Percentiles rank a stretch among this genome's conserved stretches.
phyloP scores from a whole-genome alignment of 345 rosid species.

The Populus tremula region DNA sequence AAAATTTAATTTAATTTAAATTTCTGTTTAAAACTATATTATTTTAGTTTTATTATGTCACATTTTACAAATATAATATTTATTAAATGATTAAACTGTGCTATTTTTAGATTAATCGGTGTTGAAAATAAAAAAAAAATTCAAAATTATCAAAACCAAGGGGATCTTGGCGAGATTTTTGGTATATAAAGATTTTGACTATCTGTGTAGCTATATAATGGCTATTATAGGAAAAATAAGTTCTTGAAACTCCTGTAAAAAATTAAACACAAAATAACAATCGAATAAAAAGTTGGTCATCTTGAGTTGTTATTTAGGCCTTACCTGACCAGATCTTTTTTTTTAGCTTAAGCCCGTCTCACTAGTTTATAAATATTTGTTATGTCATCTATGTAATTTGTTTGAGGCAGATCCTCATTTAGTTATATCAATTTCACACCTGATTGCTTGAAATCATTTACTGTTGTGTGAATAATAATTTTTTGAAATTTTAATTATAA shows the following conservation, averaged over 20 bases:
- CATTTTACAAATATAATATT: too few relatives aligned
- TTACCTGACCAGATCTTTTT: fast-evolving
- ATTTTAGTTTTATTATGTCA: too few relatives aligned
- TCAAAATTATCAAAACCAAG: fast-evolving
- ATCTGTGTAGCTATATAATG: fast-evolving
- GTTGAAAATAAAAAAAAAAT: fast-evolving
- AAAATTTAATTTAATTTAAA: too few relatives aligned
- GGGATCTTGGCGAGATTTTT: fast-evolving
- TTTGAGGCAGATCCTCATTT: too few relatives aligned
- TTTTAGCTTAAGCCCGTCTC: fast-evolving
- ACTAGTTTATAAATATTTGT: too few relatives aligned
- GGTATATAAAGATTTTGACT: fast-evolving
- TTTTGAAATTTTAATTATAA: fast-evolving
- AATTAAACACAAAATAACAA: fast-evolving
- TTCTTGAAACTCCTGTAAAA: too few relatives aligned
- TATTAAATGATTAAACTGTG: too few relatives aligned
- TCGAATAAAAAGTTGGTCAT: too few relatives aligned
- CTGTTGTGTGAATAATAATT: fast-evolving
- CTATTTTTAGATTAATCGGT: too few relatives aligned
- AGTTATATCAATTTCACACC: too few relatives aligned
- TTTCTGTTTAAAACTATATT: too few relatives aligned
- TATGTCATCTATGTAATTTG: too few relatives aligned
- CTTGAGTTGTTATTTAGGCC: fast-evolving
- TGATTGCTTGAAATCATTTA: fast-evolving
- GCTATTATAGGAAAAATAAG: fast-evolving